Conservation (phyloP, 208 protist genomes). For the Trypanosoma rangeli region DNA sequence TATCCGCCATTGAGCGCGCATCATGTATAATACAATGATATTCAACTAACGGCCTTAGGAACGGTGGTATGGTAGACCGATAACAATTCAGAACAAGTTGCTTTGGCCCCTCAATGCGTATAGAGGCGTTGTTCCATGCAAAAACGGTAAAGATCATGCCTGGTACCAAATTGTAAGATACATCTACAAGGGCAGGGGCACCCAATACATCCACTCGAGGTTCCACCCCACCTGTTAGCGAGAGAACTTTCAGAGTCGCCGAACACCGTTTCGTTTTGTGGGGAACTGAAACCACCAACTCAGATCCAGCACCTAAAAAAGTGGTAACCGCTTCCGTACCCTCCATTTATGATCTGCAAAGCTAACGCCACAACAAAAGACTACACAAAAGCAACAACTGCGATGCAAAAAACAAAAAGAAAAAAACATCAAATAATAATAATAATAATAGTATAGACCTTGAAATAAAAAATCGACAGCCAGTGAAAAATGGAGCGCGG, state of each 20-base stretch:
- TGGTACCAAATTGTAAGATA: conserved; percentile 70
- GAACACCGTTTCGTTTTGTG: conserved; percentile 45
- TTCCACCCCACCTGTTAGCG: conserved; percentile 39
- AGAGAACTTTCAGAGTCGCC: conserved; percentile 49
- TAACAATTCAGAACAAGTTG: conserved; percentile 62
- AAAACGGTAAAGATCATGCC: conserved; percentile 50
- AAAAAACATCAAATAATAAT: conserved; percentile 18
- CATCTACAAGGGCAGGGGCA: conserved; percentile 57
- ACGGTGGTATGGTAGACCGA: conserved; percentile 41
- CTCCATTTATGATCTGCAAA: conserved; percentile 3
- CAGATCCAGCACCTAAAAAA: conserved; percentile 42
- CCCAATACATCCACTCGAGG: conserved; percentile 75
- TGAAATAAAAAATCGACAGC: neutral
- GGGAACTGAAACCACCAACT: conserved; percentile 63
- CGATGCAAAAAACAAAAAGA: conserved; percentile 16
- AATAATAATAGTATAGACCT: neutral
- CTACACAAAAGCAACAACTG: conserved; percentile 14
- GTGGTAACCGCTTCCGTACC: conserved; percentile 15
- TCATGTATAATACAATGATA: conserved; percentile 79
- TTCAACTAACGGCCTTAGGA: conserved; percentile 69
- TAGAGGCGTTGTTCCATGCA: conserved; percentile 57
- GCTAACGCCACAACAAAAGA: too few species aligned
- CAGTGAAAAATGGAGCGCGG: neutral
- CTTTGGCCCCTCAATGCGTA: conserved; percentile 64
- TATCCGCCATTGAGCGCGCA: conserved; percentile 45